A percentile compares a stretch with the other conserved stretches of the same genome.
Evolutionary conservation across 352 stramenopile genomes (phyloP).

Genomic region (Chrysophaeum taylorii): DNA sequence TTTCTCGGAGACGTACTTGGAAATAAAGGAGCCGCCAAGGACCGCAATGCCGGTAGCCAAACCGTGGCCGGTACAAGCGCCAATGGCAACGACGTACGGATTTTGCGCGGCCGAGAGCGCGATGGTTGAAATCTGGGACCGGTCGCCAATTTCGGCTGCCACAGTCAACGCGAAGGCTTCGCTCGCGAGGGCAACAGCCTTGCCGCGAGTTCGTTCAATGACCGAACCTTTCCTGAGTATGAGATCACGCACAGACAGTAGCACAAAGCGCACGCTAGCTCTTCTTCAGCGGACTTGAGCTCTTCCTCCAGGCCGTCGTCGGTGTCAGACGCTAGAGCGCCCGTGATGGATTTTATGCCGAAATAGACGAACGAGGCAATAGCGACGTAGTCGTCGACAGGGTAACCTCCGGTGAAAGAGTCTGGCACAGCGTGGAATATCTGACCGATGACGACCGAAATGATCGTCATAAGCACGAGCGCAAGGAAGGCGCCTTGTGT

Average conservation of each 20-base stretch:
- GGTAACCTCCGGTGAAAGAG: conserved; percentile 50
- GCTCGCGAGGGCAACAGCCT: background rate
- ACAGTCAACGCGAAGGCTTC: conserved; percentile 11
- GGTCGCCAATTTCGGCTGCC: conserved; percentile 5
- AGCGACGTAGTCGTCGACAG: conserved; percentile 61
- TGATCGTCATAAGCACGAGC: conserved; percentile 90
- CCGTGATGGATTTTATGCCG: conserved; percentile 61
- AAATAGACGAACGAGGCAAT: conserved; percentile 67
- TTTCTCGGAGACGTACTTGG: conserved; percentile 67
- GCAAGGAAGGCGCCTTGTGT: conserved; percentile 82
- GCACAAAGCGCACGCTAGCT: conserved; percentile 27
- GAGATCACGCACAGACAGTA: too few relatives aligned
- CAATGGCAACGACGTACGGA: conserved; percentile 51
- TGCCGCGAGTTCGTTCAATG: background rate
- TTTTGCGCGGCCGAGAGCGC: conserved; percentile 63
- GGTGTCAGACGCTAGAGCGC: conserved; percentile 45
- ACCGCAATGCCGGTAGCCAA: conserved; percentile 53
- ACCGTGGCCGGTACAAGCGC: conserved; percentile 59
- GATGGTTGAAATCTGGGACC: conserved; percentile 52
- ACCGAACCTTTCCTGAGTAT: too few relatives aligned
- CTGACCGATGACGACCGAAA: conserved; percentile 91
- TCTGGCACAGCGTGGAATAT: conserved; percentile 59
- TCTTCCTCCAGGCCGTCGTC: conserved; percentile 51
- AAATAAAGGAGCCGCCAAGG: conserved; percentile 42
- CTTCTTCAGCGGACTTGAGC: background rate